Base-by-base conservation (phyloP, 2,329 filamentous ascomycete species). In the Fusarium sp. region DNA sequence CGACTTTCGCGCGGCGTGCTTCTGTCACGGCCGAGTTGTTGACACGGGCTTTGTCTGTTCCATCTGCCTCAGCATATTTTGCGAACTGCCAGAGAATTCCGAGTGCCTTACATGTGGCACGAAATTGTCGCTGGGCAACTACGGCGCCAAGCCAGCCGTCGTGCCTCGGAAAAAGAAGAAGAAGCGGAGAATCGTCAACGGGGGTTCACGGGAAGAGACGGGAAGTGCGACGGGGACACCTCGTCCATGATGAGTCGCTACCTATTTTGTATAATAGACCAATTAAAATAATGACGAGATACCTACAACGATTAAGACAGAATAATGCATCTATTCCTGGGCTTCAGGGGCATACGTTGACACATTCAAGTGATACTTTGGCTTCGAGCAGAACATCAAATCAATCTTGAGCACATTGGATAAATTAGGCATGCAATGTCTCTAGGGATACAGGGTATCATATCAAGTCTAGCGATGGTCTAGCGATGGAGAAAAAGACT, bases 1-100 rank as follows among this genome's bases (percentile, higher is more conserved):
- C 50, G 97, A 99, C 84, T 99, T 99, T 82, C 91, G 97, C 50
- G 96, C 97, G n/a, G 97, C 97, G 4, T 99, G 97, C 81, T 99
- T 99, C 85, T 99, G 97, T 81, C 97, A 99, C 84, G 89, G 96
- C 60, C 91, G 90, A 38, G 95, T 98, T 22, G 93, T 99, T 50
- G 95, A 98, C 83, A 91, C 95, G 2, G 97, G 95, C 10, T 99
- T 94, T 81, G 96, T 99, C 40, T 99, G 97, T 86, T 97, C 94
- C 70, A 95, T 99, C 76, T 99, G 97, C 80, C 86, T 99, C 52
- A 97, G 94, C 82, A 99, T 97, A 78, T 98, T 97, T 81, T 98
- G 95, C 84, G 87, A 90, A 77, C 82, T 88, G 2, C 89, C 89
- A 1, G 82, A 83, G 4, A 89, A 90, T 61, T 90, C 90, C 3